Base-by-base conservation (phyloP, 73 alveolate genomes). In the Tetrahymena borealis region DNA sequence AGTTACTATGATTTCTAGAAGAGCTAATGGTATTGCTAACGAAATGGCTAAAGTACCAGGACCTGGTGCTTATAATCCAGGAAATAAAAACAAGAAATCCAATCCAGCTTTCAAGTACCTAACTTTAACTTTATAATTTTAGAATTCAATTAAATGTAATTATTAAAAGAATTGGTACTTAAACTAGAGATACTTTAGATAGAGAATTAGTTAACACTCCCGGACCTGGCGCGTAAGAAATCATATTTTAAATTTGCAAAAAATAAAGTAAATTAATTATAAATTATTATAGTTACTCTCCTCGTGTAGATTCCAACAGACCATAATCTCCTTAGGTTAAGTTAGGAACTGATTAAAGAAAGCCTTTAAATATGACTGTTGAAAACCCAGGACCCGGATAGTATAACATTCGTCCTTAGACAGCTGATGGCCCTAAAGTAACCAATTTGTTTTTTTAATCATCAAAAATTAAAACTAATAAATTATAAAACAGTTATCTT, bases 171-270 rank as follows among this genome's bases (percentile, higher is more conserved):
- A 60, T 60, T n/a, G 85, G 85, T 2, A 60, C 85, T 9, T 60
- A 60, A 60, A 60, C 85, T 24, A 60, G 85, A 60, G 85, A 60
- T 9, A 60, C 38, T 0, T 3, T 60, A 24, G 85, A 60, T 60
- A 60, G 10, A 60, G 85, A 60, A 60, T 6, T 20, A 60, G 85
- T 3, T n/a, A 93, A 41, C 35, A 85, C 18, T 12, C 95, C 95
- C 18, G 95, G 95, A 15, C 95, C 95, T 18, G 95, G 95, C 38
- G 93, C 43, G 90, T 93, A 93, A 39, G 93, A 92, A 78, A 41
- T 78, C 16, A 39, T 85, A 42, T 79, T 90, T 35, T 18, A 60
- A 15, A 0, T 2, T 60, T 0, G 9, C 28, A 20, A 24, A 6
- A 6, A 0, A 60, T 60, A 24, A 12, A 42, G 1, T 24, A 60